Evolutionary conservation across 2,329 filamentous ascomycete species (phyloP), one percentile per base, ranked within the genome.

Genomic region (Penicillium sp.): DNA sequence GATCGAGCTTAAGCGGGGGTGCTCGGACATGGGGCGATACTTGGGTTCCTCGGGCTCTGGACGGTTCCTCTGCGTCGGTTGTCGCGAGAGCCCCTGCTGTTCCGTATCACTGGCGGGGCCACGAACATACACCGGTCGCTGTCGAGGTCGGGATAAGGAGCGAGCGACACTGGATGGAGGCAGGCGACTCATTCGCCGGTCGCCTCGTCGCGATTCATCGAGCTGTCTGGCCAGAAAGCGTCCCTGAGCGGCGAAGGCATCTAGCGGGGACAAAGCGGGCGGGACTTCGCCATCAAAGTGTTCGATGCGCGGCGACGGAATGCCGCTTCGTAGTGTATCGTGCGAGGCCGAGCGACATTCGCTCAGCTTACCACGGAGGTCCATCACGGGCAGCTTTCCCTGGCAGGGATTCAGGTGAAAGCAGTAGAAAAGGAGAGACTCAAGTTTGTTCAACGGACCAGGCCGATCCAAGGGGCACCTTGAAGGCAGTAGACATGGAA

Each of bases 221-320:
- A 98, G 78, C 65, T 94, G 84, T 66, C 80, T 85, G 26, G 88
- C 88, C 35, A 98, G 76, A 53, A 93, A 70, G 41, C 90, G 82
- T 54, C 89, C 93, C 60, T 96, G 90, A 45, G 90, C 75, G 14
- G 90, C 90, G 60, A 98, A 93, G 32, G 90, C 90, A 73, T 98
- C 92, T 48, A 98, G 76, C 8, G 92, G 92, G 6, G 92, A 96
- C 39, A 96, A 74, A 35, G 92, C 85, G 4, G 92, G 92, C 13
- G 92, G 90, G 1, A 65, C 47, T 47, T 90, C 85, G 45, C 85
- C 85, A 40, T 84, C 83, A 40, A 85, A 74, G 62, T 88, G 83
- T 45, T 66, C 61, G 42, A 87, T 69, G 45, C 84, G 80, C 28
- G 84, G 84, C n/a, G 84, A 88, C 47, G 74, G 72, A 22, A 82